Conservation (phyloP, 1,284 basidiomycete genomes). For the Ustilago vetiveriae region DNA sequence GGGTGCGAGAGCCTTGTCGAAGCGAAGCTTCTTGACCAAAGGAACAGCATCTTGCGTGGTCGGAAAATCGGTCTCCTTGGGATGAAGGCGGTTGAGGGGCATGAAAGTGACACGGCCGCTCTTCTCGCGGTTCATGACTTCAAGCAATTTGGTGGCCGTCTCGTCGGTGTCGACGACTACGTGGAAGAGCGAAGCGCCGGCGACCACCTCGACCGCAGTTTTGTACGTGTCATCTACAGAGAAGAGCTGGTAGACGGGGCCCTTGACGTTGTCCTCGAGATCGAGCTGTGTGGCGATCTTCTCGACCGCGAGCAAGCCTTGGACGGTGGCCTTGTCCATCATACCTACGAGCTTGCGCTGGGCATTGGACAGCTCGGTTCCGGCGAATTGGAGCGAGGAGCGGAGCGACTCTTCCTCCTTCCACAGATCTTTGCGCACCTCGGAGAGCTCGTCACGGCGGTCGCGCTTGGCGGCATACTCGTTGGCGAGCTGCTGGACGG, state of each 20-base stretch:
- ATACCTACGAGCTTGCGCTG: slow-evolving; percentile 84
- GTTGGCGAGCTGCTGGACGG: slow-evolving; percentile 39
- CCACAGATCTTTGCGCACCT: slow-evolving; percentile 72
- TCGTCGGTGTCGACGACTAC: slow-evolving; percentile 96
- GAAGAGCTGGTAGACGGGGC: slow-evolving; percentile 92
- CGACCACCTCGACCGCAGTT: slow-evolving; percentile 91
- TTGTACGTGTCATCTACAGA: slow-evolving; percentile 92
- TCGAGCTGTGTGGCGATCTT: slow-evolving; percentile 79
- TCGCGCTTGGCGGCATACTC: slow-evolving; percentile 52
- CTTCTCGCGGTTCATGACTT: slow-evolving; percentile 90
- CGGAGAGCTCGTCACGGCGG: slow-evolving; percentile 66
- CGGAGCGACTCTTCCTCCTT: slow-evolving; percentile 77
- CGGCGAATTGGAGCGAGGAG: slow-evolving; percentile 80
- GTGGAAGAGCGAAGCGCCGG: slow-evolving; percentile 94
- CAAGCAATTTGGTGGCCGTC: slow-evolving; percentile 85
- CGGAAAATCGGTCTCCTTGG: slow-evolving; percentile 75
- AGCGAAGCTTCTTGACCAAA: slow-evolving; percentile 78
- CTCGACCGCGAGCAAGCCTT: slow-evolving; percentile 84
- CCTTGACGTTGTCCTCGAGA: slow-evolving; percentile 79
- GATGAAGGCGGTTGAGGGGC: slow-evolving; percentile 94
- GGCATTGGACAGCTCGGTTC: slow-evolving; percentile 81
- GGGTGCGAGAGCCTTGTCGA: slow-evolving; percentile 77
- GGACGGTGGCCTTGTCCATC: slow-evolving; percentile 90
- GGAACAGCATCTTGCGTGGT: slow-evolving; percentile 83
- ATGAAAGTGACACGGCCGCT: slow-evolving; percentile 96